Conservation (phyloP, 768 basidiomycete genomes). For the Antrodiella citrinella region DNA sequence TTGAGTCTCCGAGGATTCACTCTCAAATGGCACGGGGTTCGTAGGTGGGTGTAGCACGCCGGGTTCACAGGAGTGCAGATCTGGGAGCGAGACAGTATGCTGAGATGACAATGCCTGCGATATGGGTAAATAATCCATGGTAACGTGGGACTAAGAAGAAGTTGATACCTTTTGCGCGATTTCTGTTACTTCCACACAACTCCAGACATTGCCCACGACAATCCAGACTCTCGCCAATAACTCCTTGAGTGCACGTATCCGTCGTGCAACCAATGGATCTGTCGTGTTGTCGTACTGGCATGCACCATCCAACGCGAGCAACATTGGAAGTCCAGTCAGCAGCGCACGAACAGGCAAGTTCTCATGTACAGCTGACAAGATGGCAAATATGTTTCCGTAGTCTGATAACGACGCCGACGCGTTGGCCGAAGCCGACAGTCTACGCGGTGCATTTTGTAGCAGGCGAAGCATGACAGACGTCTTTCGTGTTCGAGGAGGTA, state of each 20-base stretch:
- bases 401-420: slow-evolving; percentile 61
- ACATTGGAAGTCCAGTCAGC: slow-evolving; percentile 77
- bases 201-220: slow-evolving; percentile 65
- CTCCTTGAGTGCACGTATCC: slow-evolving; percentile 50
- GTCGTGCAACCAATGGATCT: slow-evolving; percentile 32
- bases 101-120: slow-evolving; percentile 7
- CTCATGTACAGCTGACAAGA: slow-evolving; percentile 61
- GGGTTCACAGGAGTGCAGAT: slow-evolving; percentile 29
- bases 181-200: slow-evolving; percentile 41
- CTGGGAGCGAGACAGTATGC: slow-evolving; percentile 17
- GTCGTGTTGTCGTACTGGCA: slow-evolving; percentile 34
- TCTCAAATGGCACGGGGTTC: slow-evolving; percentile 35
- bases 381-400: slow-evolving; percentile 60
- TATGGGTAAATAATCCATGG: background rate
- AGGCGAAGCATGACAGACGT: slow-evolving; percentile 46
- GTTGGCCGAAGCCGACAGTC: slow-evolving; percentile 30
- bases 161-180: slow-evolving; percentile 48
- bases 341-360: slow-evolving; percentile 70
- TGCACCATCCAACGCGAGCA: slow-evolving; percentile 61
- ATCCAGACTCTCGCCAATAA: slow-evolving; percentile 60
- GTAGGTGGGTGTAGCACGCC: slow-evolving; percentile 38
- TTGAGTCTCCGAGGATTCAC: slow-evolving; percentile 16
- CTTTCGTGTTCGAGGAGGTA: slow-evolving; percentile 47
- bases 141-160: background rate
- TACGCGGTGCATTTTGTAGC: slow-evolving; percentile 39